phyloP scores from a whole-genome alignment of 805 yeast genomes.

The Candida methanosorbosa region DNA sequence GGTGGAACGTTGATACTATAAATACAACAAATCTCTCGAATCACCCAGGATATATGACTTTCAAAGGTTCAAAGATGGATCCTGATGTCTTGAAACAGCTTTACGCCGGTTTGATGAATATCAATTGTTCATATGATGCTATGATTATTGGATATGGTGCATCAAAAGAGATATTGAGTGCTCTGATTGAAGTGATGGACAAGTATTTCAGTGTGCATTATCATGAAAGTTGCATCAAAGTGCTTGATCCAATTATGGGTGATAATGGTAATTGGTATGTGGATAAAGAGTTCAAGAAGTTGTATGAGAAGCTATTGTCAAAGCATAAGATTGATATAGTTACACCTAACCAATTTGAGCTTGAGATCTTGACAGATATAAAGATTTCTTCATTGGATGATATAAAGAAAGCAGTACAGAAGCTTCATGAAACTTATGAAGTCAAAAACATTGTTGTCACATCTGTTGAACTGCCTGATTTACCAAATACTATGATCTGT shows the following conservation, averaged over 20 bases:
- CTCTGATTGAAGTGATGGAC: slow-evolving; percentile 35
- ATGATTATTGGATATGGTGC: slow-evolving; percentile 79
- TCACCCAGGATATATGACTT: slow-evolving; percentile 80
- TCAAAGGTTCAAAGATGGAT: slow-evolving; percentile 47
- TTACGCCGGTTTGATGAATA: slow-evolving; percentile 44
- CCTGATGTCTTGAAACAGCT: slow-evolving; percentile 39
- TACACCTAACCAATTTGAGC: slow-evolving; percentile 72
- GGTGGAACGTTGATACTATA: slow-evolving; percentile 90
- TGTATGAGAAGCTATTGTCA: slow-evolving; percentile 39
- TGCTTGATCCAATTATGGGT: slow-evolving; percentile 88
- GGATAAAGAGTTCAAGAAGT: slow-evolving; percentile 41
- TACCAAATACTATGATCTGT: slow-evolving; percentile 22
- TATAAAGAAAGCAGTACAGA: slow-evolving; percentile 28
- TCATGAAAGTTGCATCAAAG: slow-evolving; percentile 36
- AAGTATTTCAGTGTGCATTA: slow-evolving; percentile 19
- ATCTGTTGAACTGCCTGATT: slow-evolving; percentile 32
- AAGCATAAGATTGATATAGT: slow-evolving; percentile 38
- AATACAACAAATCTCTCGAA: slow-evolving; percentile 87
- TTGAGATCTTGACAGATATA: slow-evolving; percentile 48
- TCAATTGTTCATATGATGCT: slow-evolving; percentile 48
- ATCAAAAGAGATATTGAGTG: slow-evolving; percentile 42
- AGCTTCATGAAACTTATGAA: slow-evolving; percentile 33
- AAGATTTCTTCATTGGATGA: slow-evolving; percentile 29
- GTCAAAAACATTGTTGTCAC: slow-evolving; percentile 52
- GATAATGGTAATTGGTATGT: slow-evolving; percentile 84